These are phyloP conservation scores for Solanum chilense DNA, from an alignment of 257 asterid genomes.

Conservation along the genomic window DNA sequence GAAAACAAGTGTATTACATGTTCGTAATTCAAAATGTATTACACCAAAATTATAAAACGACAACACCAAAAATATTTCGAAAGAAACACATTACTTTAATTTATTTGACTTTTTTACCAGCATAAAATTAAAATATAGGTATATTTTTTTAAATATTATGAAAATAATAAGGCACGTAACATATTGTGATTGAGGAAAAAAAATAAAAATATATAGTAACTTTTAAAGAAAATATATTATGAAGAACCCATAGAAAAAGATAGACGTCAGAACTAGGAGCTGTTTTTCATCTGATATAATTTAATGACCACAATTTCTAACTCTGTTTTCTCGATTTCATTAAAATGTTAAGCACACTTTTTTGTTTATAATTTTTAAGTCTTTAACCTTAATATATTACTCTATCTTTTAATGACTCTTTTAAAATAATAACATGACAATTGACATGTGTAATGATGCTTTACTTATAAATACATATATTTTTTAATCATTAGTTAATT, in stretches of 20 bases:
- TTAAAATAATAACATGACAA: background rate
- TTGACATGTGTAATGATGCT: background rate
- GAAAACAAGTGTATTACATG: background rate
- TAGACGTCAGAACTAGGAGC: background rate
- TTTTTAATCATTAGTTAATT: no score
- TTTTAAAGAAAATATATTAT: no score
- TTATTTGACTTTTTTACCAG: no score
- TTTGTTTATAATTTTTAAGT: background rate
- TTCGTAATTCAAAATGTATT: background rate
- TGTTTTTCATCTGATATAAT: background rate
- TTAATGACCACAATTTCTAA: background rate
- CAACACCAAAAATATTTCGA: background rate
- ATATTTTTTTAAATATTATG: no score
- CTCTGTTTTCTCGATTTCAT: background rate
- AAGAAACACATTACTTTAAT: no score
- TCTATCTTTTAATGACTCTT: background rate
- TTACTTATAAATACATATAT: background rate
- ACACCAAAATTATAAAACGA: background rate
- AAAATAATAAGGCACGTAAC: background rate
- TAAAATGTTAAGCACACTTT: background rate
- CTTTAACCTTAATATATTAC: background rate
- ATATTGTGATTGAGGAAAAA: no score
- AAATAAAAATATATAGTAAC: no score
- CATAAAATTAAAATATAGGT: no score
- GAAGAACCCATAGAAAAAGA: no score